A percentile compares a stretch with the other conserved stretches of the same genome.
Evolutionary conservation across 2,329 filamentous ascomycete species (phyloP).

Genomic region (Claviceps digitariae): DNA sequence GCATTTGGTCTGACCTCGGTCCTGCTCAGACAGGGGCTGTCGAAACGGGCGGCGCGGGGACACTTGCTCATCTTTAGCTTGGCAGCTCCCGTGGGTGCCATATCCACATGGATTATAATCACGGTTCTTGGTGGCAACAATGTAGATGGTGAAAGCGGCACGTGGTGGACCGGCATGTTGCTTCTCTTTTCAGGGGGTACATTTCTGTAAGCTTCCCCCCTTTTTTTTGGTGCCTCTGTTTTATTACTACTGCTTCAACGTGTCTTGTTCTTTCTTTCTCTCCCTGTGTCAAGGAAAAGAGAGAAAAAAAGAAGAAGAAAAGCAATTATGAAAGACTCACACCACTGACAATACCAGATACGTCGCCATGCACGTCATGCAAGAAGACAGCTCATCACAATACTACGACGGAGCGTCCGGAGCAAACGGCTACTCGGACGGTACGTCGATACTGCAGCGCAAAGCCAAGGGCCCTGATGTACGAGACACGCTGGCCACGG

Average conservation of each 20-base stretch:
- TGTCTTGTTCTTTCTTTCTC: too few species aligned
- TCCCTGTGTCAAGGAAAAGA: too few species aligned
- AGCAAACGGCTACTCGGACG: slow-evolving; percentile 42
- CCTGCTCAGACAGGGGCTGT: slow-evolving; percentile 78
- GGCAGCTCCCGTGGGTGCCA: slow-evolving; percentile 74
- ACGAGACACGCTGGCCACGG: slow-evolving; percentile 56
- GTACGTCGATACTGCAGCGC: slow-evolving; percentile 28
- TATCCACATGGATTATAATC: slow-evolving; percentile 71
- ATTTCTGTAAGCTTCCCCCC: slow-evolving; percentile 56
- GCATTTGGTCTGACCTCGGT: slow-evolving; percentile 90
- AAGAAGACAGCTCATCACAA: slow-evolving; percentile 49
- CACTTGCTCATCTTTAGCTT: slow-evolving; percentile 87
- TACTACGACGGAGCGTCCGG: slow-evolving; percentile 36
- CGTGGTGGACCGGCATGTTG: slow-evolving; percentile 86
- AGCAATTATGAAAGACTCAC: neutral
- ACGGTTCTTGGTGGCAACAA: slow-evolving; percentile 54
- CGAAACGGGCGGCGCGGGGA: slow-evolving; percentile 68
- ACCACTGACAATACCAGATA: slow-evolving; percentile 42
- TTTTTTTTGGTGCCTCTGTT: neutral
- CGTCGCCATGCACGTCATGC: slow-evolving; percentile 97
- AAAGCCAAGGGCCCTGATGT: slow-evolving; percentile 44
- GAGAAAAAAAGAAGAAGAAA: too few species aligned
- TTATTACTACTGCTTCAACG: neutral
- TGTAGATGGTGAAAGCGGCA: slow-evolving; percentile 45
- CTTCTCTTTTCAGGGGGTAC: slow-evolving; percentile 93